Evolutionary conservation across 2,329 filamentous ascomycete species (phyloP).

Genomic region (Aureobasidium sp.): DNA sequence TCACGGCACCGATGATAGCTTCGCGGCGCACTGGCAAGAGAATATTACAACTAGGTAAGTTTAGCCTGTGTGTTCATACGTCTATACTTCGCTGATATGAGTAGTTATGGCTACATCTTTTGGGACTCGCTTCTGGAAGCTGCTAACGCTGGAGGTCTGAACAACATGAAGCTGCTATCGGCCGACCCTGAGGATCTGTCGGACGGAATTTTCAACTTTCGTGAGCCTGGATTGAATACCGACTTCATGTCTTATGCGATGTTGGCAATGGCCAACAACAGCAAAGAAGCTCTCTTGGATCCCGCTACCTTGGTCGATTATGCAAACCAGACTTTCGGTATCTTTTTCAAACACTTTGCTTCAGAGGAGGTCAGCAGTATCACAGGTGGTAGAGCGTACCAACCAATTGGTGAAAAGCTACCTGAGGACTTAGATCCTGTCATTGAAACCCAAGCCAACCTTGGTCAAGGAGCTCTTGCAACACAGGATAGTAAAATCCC

Average conservation of each 20-base stretch:
- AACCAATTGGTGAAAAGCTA: no score
- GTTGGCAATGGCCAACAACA: not conserved
- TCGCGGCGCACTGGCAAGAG: no score
- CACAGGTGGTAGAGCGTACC: not conserved
- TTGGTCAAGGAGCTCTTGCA: no score
- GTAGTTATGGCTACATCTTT: not conserved
- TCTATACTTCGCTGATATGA: no score
- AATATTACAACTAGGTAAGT: not conserved
- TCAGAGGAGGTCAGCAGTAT: not conserved
- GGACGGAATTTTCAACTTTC: not conserved
- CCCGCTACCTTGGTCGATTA: not conserved
- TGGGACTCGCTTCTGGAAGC: not conserved
- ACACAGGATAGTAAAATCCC: no score
- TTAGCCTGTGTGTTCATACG: no score
- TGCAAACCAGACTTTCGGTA: not conserved
- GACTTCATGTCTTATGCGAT: constrained; percentile 4
- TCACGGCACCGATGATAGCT: no score
- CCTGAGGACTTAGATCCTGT: no score
- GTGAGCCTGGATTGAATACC: not conserved
- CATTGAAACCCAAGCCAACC: no score
- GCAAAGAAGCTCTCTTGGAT: not conserved
- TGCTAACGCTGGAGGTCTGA: not conserved
- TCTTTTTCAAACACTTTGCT: constrained; percentile 1
- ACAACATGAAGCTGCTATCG: no score
- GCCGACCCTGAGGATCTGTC: no score